Evolutionary conservation across 2,329 filamentous ascomycete species (phyloP), one percentile per base, ranked within the genome.

Genomic region (Alternaria triticimaculans): DNA sequence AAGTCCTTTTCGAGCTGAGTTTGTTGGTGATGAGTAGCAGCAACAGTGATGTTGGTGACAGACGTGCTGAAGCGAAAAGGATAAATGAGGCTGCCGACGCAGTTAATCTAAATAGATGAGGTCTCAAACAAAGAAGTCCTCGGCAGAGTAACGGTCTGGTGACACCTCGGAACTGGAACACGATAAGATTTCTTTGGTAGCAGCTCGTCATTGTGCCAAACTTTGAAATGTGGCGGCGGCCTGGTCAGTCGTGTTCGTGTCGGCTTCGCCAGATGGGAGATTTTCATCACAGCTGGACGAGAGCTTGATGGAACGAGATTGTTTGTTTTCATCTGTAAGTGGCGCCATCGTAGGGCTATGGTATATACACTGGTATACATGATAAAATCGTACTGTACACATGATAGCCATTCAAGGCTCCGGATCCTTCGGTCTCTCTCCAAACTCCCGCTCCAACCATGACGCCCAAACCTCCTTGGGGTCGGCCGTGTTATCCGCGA

Each of bases 361-460:
- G 25, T 55, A 44, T 60, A 15, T 65, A 59, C 56, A 59, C 21
- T 64, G 28, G 49, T 65, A 15, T 64, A 64, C 65, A 68, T 30
- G 9, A n/a, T 5, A 25, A 45, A 57, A 20, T 43, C 20, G 33
- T 50, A 37, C 48, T 44, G 23, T 48, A 55, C 25, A 62, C 23
- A 50, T 12, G 18, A 6, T 1, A 15, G 18, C 5, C 23, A 14
- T 15, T 68, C 60, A 68, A 5, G 64, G 65, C 48, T 74, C 61
- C 7, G 71, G 69, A 14, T 74, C 68, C 18, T 68, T 63, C 4
- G 72, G 72, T 54, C 63, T 68, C 23, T 70, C 66, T 37, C 74
- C 72, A 54, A 76, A 68, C 43, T 77, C 75, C 23, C 72, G 67
- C 48, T 76, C 74, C 4, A 76, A 54, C 74, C 75, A 77, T 9